A percentile compares a stretch with the other conserved stretches of the same genome.
These are phyloP conservation scores for Myxozyma kluyveri DNA, from an alignment of 805 yeast species.

Conservation along the genomic window DNA sequence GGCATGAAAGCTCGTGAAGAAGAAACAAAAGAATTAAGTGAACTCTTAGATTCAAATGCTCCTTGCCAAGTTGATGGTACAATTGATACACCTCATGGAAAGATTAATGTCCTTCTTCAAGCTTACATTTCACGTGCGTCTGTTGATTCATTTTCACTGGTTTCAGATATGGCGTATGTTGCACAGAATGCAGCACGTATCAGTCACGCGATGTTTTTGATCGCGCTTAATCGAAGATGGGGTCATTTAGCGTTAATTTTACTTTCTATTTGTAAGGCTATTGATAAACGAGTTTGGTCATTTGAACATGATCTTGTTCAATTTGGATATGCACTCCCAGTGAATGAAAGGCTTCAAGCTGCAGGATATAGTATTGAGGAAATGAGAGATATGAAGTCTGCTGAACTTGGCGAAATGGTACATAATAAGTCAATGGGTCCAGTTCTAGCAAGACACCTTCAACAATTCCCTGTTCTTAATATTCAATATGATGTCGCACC, in stretches of 20 bases:
- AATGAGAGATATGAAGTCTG: constrained; percentile 66
- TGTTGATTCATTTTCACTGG: constrained; percentile 74
- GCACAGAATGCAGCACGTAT: constrained; percentile 95
- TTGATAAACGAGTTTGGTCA: constrained; percentile 77
- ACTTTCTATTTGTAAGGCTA: constrained; percentile 78
- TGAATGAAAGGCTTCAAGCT: constrained; percentile 58
- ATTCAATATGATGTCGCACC: constrained; percentile 84
- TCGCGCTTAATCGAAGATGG: constrained; percentile 90
- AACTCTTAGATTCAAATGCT: constrained; percentile 47
- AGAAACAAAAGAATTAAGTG: constrained; percentile 70
- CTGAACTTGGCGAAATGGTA: constrained; percentile 84
- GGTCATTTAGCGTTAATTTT: constrained; percentile 72
- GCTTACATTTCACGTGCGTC: constrained; percentile 76
- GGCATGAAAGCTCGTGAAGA: constrained; percentile 85
- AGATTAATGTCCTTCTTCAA: constrained; percentile 83
- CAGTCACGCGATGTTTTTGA: constrained; percentile 81
- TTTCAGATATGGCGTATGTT: constrained; percentile 85
- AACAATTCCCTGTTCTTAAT: constrained; percentile 71
- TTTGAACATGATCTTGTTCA: constrained; percentile 81
- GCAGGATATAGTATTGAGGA: constrained; percentile 58
- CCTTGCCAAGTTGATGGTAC: constrained; percentile 84
- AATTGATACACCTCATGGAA: constrained; percentile 72
- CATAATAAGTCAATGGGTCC: constrained; percentile 77
- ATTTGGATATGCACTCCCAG: constrained; percentile 63
- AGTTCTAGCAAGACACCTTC: constrained; percentile 56